Evolutionary conservation across 345 rosid genomes (phyloP).

Genomic region (Arabis hirsuta): DNA sequence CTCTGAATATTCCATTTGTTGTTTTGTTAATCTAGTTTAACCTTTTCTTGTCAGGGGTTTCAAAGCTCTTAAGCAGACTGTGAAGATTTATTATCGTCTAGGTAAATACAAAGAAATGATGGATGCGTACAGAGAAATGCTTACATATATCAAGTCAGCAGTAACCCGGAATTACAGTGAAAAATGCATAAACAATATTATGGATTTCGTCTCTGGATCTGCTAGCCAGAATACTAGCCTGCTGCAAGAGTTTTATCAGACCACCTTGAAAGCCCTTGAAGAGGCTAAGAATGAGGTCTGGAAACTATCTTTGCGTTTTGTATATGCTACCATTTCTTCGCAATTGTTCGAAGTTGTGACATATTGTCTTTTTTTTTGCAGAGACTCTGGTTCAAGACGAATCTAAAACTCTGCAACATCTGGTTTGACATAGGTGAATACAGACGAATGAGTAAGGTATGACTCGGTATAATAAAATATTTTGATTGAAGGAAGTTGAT

Average conservation of each 20-base stretch:
- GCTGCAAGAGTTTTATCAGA: slow-evolving; percentile 90
- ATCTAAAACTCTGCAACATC: slow-evolving; percentile 97
- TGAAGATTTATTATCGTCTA: slow-evolving; percentile 91
- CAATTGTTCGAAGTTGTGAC: slow-evolving; percentile 32
- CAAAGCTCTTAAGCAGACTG: slow-evolving; percentile 97
- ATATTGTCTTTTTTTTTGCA: slow-evolving; percentile 46
- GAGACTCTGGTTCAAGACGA: slow-evolving; percentile 99
- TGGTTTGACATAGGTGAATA: slow-evolving; percentile 99
- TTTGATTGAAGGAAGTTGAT: slow-evolving; percentile 14
- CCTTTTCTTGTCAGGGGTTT: slow-evolving; percentile 73
- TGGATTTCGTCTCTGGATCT: slow-evolving; percentile 99
- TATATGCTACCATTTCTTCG: neutral
- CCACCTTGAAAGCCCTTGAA: slow-evolving; percentile 95
- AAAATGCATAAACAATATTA: slow-evolving; percentile 95
- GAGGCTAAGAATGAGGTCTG: slow-evolving; percentile 98
- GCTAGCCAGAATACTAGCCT: slow-evolving; percentile 94
- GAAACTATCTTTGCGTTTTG: neutral
- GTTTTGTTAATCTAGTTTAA: slow-evolving; percentile 19
- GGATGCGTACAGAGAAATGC: slow-evolving; percentile 93
- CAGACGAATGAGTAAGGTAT: slow-evolving; percentile 95
- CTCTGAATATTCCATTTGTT: neutral
- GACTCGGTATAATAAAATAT: slow-evolving; percentile 17
- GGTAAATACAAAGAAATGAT: slow-evolving; percentile 93
- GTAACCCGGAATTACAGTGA: slow-evolving; percentile 97
- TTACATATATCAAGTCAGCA: slow-evolving; percentile 94